Evolutionary conservation across 129 eudicot genomes (phyloP), one percentile per base, ranked within the genome.

Genomic region (Daucus carota): DNA sequence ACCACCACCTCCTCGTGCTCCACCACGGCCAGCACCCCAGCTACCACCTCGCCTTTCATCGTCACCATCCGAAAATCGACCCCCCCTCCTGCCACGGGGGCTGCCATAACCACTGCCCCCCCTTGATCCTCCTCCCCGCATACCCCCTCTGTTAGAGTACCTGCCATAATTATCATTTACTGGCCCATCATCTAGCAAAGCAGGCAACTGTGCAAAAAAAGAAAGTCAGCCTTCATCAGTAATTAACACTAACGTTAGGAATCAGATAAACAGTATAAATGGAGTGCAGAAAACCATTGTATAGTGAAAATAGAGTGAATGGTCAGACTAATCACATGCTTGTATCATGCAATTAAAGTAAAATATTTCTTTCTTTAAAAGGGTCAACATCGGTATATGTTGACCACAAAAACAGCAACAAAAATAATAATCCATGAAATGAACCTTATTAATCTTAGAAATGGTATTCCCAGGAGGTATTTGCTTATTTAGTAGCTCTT

Each of bases 181-280:
- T 9, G 96, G 98, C 66, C 93, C 98, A 79, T 91, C 97, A 75
- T 94, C 97, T 89, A 89, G 98, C 88, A 91, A 84, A 17, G 87
- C 73, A 26, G 98, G 98, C 87, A 94, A 81, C 98, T 91, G 90
- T 84, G 81, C 74, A 32, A 36, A 78, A 20, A 81, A 45, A 17
- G 40, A 81, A 45, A 17, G 40, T n/a, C 36, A 76, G 63, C 73
- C 63, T 75, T 70, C 59, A 75, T 34, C 41, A 80, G 26, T 3
- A 13, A 68, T 31, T 36, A n/a, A n/a, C n/a, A n/a, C n/a, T 36
- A 26, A 48, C 24, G 20, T 48, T 48, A 34, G 46, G 45, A 68
- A 68, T 36, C 15, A 33, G 5, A 68, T 36, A 18, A 34, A 36
- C 26, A 36, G 73, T 36, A 38, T 17, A 68, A 68, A 33, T 68